Conservation (phyloP, 2,329 filamentous ascomycete species). For the Talaromyces atroroseus region DNA sequence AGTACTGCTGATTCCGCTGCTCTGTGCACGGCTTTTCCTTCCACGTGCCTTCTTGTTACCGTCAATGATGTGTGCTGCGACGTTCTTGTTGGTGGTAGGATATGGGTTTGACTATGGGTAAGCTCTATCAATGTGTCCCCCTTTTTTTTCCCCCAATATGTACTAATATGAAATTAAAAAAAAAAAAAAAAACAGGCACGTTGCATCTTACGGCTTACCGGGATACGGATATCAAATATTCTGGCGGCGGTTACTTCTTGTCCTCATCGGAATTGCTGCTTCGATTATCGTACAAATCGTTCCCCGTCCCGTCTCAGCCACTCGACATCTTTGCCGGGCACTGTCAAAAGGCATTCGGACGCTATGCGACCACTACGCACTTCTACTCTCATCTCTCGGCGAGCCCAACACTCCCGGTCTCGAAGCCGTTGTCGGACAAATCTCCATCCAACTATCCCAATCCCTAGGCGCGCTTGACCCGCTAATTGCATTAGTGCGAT, state of each 20-base stretch:
- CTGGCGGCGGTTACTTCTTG: constrained; percentile 42
- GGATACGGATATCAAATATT: constrained; percentile 46
- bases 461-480: constrained; percentile 28
- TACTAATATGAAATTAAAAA: too few relatives aligned
- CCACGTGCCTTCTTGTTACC: constrained; percentile 27
- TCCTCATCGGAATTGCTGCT: constrained; percentile 42
- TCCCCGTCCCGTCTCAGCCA: constrained; percentile 44
- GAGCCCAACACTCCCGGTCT: constrained; percentile 21
- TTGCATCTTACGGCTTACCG: constrained; percentile 41
- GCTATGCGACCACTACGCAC: constrained; percentile 46
- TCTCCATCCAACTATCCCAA: constrained; percentile 30
- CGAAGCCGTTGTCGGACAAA: constrained; percentile 22
- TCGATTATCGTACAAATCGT: constrained; percentile 45
- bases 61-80: constrained; percentile 38
- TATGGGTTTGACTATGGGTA: constrained; percentile 44
- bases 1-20: constrained; percentile 25
- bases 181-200: constrained; percentile 30
- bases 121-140: constrained; percentile 3
- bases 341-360: constrained; percentile 42
- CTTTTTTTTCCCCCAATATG: too few relatives aligned
- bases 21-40: constrained; percentile 33
- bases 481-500: constrained; percentile 30
- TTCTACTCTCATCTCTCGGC: constrained; percentile 44
- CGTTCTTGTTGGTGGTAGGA: constrained; percentile 42
- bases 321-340: constrained; percentile 41